phyloP scores from a whole-genome alignment of 2,329 filamentous ascomycete species.

The Colletotrichum tofieldiae region DNA sequence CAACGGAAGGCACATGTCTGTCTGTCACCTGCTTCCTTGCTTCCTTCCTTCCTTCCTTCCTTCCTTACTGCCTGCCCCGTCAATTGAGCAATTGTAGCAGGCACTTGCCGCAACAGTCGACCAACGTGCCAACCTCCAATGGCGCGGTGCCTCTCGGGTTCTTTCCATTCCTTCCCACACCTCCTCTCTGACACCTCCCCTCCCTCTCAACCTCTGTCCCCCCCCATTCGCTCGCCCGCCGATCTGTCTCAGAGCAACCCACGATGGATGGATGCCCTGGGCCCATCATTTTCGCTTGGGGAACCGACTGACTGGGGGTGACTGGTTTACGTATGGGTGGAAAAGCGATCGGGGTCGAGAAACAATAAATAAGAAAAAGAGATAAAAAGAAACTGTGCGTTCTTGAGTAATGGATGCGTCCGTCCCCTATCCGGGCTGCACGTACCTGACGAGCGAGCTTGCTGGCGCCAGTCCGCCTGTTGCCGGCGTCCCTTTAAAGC shows the following conservation, averaged over 20 bases:
- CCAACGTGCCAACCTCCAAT: slow-evolving; percentile 5
- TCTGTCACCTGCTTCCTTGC: neutral
- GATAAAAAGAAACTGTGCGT: neutral
- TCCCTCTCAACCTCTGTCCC: neutral
- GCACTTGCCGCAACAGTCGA: slow-evolving; percentile 8
- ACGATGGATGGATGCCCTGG: slow-evolving; percentile 11
- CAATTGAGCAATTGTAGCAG: neutral
- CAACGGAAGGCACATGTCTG: neutral
- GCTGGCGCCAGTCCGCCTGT: slow-evolving; percentile 19
- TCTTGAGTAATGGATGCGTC: neutral
- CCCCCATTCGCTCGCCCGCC: slow-evolving; percentile 14
- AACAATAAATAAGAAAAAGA: neutral
- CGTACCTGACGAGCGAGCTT: slow-evolving; percentile 9
- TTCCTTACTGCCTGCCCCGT: neutral
- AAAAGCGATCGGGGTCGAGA: too few species aligned
- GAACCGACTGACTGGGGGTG: neutral
- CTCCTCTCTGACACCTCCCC: neutral
- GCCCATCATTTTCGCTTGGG: neutral
- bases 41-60: neutral
- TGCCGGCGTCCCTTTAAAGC: slow-evolving; percentile 25
- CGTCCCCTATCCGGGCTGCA: neutral
- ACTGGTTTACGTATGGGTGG: too few species aligned
- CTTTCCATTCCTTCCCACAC: slow-evolving; percentile 19
- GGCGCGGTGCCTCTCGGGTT: slow-evolving; percentile 18
- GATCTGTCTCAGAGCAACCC: slow-evolving; percentile 22